Evolutionary conservation across 106 monocot species (phyloP), one percentile per base, ranked within the genome.

Genomic region (Dioscorea zingiberensis): DNA sequence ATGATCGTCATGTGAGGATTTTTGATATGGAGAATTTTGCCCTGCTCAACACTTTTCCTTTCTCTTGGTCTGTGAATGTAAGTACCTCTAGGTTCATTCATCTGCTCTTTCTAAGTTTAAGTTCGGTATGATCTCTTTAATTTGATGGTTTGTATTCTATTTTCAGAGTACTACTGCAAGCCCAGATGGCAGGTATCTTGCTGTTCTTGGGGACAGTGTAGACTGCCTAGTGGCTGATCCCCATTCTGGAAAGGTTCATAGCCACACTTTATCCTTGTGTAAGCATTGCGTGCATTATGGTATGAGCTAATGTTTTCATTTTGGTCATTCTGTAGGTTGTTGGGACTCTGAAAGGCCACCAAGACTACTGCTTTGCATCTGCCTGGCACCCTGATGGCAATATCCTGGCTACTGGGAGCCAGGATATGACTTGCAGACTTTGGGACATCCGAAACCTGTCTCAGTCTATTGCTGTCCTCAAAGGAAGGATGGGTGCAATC

Each of bases 31-130:
- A 80, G 19, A 87, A 69, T 13, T 94, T 83, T 55, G 32, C 75
- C 23, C 25, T 82, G 69, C 73, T 87, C 58, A 85, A 59, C 38
- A 47, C 54, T 10, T 73, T 85, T n/a, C 46, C 74, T 2, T 87
- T 90, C 49, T 66, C 87, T 3, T 94, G 94, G 94, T 78, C 90
- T 55, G 84, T 94, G 18, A 94, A 90, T 76, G 94, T 94, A 66
- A 79, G 90, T 69, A 27, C 16, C 21, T 59, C 18, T 19, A 0
- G 22, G 18, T 5, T 18, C 17, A 21, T 30, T 61, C 61, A 30
- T 56, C 13, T 29, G n/a, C n/a, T n/a, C n/a, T n/a, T n/a, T n/a
- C n/a, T n/a, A n/a, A n/a, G n/a, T n/a, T n/a, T n/a, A n/a, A n/a
- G n/a, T n/a, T n/a, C n/a, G n/a, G n/a, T 62, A 3, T 47, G 2